Evolutionary conservation across 345 rosid species (phyloP).

Genomic region (Linum lewisii): DNA sequence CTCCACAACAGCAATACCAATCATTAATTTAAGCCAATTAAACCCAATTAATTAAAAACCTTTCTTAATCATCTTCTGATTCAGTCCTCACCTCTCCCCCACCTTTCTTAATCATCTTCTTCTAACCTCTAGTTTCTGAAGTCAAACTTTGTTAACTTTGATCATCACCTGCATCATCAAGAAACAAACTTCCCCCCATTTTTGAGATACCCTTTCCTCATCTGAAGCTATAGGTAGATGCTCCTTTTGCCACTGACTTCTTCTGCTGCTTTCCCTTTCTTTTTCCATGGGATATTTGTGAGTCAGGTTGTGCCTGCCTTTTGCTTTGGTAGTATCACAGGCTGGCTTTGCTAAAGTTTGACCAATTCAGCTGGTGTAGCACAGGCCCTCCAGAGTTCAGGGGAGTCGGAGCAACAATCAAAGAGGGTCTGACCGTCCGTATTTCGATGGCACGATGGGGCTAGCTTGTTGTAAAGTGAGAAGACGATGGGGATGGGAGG

Average conservation of each 20-base stretch:
- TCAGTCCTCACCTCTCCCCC: conserved; percentile 17
- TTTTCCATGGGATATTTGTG: too few species aligned
- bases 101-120: conserved; percentile 16
- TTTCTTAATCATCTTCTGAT: conserved; percentile 23
- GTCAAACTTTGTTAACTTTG: conserved; percentile 35
- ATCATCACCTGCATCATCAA: conserved; percentile 16
- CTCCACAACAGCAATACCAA: neutral
- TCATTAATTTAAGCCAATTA: conserved; percentile 1
- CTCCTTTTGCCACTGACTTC: conserved; percentile 3
- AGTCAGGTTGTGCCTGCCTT: neutral
- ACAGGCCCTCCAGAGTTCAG: too few species aligned
- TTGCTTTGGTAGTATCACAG: neutral
- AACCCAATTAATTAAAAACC: conserved; percentile 21
- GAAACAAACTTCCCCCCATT: neutral
- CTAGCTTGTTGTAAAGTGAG: conserved; percentile 27
- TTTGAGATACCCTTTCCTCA: conserved; percentile 5
- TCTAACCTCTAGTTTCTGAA: conserved; percentile 25
- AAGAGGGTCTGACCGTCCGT: conserved; percentile 7
- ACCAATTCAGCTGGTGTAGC: too few species aligned
- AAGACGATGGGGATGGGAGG: conserved; percentile 46
- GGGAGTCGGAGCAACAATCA: neutral
- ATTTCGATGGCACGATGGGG: conserved; percentile 26
- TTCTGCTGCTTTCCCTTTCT: too few species aligned
- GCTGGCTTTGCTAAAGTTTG: too few species aligned
- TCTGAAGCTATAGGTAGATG: too few species aligned